Base-by-base conservation (phyloP, 2,329 filamentous ascomycete genomes). In the Hypoxylon sp. region DNA sequence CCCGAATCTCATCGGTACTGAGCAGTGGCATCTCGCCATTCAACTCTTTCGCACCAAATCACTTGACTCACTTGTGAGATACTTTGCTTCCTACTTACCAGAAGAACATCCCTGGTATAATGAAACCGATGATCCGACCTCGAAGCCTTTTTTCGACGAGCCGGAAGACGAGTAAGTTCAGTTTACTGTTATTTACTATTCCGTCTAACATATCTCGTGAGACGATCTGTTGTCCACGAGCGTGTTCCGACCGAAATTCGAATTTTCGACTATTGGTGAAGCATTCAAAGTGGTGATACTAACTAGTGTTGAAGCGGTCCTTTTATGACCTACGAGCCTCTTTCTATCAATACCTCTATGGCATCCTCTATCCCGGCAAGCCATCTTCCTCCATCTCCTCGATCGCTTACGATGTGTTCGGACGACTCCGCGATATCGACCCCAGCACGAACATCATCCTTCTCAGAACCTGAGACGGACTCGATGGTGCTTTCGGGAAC, bases 11-110 rank as follows among this genome's bases (percentile, higher is more conserved):
- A 80, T 84, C 69, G 80, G 79, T 49, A 81, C 78, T 36, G 73
- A 80, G 12, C 81, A 83, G 70, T 84, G 81, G 81, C 75, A 80
- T 58, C 70, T 78, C 58, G 81, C 81, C 17, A 64, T 83, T 19
- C 81, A 84, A 63, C 77, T 84, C 45, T 84, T 84, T 63, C 78
- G 81, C 9, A 81, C 80, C 7, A 78, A 74, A 61, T 83, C 80
- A 2, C 77, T 83, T 47, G 81, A 84, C 66, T 83, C 81, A 12
- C 78, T 84, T 53, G 78, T 84, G 55, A 75, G 80, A 57, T 83
- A 81, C 64, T 84, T 83, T 66, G 73, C 79, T 13, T 83, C 79
- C 36, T 84, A 84, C 57, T 75, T 84, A 5, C 80, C 81, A 17
- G 69, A 76, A 7, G 71, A 77, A 53, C 78, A 80, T 51, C 65